Evolutionary conservation across 2,329 filamentous ascomycete species (phyloP).

Genomic region (Colletotrichum melonis): DNA sequence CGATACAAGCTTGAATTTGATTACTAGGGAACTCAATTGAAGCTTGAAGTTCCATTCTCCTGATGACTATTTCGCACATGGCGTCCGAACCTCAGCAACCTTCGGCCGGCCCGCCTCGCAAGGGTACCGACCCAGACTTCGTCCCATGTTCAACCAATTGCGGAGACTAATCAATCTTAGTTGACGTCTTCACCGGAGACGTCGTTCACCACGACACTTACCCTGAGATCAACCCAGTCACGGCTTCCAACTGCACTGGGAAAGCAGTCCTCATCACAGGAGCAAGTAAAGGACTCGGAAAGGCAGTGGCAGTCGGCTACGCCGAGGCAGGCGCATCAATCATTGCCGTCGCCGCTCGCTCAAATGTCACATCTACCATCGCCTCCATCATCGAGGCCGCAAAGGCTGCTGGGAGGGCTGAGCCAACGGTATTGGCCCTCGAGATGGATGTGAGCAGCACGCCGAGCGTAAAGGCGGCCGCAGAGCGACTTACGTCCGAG

Average conservation of each 20-base stretch:
- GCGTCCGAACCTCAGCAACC: not conserved
- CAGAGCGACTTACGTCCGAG: constrained; percentile 35
- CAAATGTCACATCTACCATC: constrained; percentile 51
- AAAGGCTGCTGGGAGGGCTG: constrained; percentile 41
- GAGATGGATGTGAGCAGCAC: constrained; percentile 50
- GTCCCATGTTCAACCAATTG: accelerated
- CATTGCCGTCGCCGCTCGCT: constrained; percentile 66
- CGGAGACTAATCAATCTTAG: constrained; percentile 16
- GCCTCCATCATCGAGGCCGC: constrained; percentile 49
- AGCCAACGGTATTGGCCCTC: constrained; percentile 55
- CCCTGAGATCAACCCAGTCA: constrained; percentile 56
- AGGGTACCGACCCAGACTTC: not conserved
- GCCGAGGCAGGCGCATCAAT: constrained; percentile 62
- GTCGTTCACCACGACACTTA: constrained; percentile 63
- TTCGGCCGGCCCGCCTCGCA: constrained; percentile 28
- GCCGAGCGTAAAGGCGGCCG: constrained; percentile 45
- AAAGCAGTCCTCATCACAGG: constrained; percentile 64
- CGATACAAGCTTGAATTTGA: not conserved
- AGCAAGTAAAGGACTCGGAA: constrained; percentile 65
- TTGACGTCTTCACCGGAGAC: constrained; percentile 40
- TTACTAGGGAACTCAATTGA: not conserved
- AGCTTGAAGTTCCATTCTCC: too few relatives aligned
- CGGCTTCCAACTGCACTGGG: constrained; percentile 49
- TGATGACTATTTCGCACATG: not conserved
- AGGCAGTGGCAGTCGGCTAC: constrained; percentile 64